Base-by-base conservation (phyloP, 2,329 filamentous ascomycete genomes). In the Fusarium setosum region DNA sequence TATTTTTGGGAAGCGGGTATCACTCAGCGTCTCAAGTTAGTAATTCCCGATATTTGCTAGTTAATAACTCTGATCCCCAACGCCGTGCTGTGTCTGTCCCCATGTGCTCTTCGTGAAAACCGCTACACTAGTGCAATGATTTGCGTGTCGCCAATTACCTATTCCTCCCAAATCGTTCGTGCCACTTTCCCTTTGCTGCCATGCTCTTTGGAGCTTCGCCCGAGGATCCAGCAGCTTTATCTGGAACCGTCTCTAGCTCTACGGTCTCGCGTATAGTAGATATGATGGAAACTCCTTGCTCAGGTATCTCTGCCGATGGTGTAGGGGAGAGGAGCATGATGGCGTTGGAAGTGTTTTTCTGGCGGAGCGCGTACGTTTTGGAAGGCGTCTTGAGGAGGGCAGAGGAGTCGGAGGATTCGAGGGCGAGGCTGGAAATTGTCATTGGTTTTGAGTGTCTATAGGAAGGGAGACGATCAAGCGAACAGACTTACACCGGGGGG, bases 311-410 rank as follows among this genome's bases (percentile, higher is more conserved):
- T 3, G 68, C 42, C 12, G 49, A 56, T 12, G 12, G 59, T 17
- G 44, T 59, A 35, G 6, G 81, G 77, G 77, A 73, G 29, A 90
- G 78, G 4, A 90, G 74, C 69, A 90, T 84, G 44, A 90, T 80
- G n/a, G 85, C 84, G 72, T 90, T 90, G 42, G 88, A 90, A 0
- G 88, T 90, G 73, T 90, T 90, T 73, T 90, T 90, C 71, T 90
- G 88, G 26, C 85, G 86, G 44, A 90, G 80, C 6, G 82, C 81
- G 76, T 88, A 90, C 15, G 82, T 84, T 67, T 82, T 84, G 52
- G 79, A 75, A 4, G 81, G 82, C 1, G 83, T 82, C 67, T 79
- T 83, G 53, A 90, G 81, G 38, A 88, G 73, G 23, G 87, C 86
- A 3, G 75, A 73, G 2, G 81, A 76, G 20, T 83, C 78, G 18